phyloP scores from a whole-genome alignment of 306 rosid species.

The Glycine tomentella region DNA sequence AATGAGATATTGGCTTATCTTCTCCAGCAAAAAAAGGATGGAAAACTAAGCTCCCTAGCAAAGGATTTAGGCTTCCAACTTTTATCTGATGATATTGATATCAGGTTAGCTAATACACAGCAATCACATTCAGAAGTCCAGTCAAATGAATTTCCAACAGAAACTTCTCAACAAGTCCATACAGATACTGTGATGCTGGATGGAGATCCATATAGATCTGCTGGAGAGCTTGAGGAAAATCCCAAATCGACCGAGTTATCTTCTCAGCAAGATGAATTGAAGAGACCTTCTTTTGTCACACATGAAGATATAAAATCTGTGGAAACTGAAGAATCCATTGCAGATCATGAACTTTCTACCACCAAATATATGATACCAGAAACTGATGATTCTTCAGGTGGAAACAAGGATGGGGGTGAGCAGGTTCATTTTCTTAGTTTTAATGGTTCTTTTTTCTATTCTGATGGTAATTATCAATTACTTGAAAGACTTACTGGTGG shows the following conservation, averaged over 20 bases:
- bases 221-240: constrained; percentile 53
- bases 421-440: constrained; percentile 57
- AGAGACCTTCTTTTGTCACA: constrained; percentile 44
- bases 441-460: constrained; percentile 84
- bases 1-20: constrained; percentile 65
- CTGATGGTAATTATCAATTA: constrained; percentile 79
- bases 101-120: constrained; percentile 56
- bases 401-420: constrained; percentile 52
- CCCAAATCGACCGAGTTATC: constrained; percentile 49
- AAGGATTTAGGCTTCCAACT: constrained; percentile 93
- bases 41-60: constrained; percentile 82
- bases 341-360: constrained; percentile 48
- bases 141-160: constrained; percentile 57
- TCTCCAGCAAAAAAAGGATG: constrained; percentile 66
- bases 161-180: constrained; percentile 53
- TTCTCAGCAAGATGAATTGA: constrained; percentile 56
- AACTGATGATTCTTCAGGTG: constrained; percentile 52
- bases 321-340: constrained; percentile 53
- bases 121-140: constrained; percentile 57
- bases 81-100: constrained; percentile 84
- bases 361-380: constrained; percentile 48
- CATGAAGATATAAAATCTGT: constrained; percentile 47
- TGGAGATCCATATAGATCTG: constrained; percentile 51
- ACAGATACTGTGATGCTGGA: constrained; percentile 47
- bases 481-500: constrained; percentile 78